These are phyloP conservation scores for Rhodosporidiobolus sp. DNA, from an alignment of 768 basidiomycete genomes.

Conservation along the genomic window DNA sequence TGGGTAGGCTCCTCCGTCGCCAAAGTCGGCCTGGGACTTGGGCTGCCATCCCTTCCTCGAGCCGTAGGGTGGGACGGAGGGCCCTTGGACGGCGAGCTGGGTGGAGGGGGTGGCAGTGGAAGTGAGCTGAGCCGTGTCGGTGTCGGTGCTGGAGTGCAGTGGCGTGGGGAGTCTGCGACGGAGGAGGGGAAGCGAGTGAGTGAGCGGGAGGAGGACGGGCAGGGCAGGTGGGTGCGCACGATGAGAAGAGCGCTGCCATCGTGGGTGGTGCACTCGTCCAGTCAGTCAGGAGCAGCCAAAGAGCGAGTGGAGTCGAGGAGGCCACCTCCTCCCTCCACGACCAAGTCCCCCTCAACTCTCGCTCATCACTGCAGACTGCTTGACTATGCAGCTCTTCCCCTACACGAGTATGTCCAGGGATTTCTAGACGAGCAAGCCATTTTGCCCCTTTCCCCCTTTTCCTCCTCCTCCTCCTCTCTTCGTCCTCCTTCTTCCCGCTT, in stretches of 20 bases:
- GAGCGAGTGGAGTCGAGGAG: too few relatives aligned
- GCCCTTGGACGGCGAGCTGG: neutral
- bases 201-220: too few relatives aligned
- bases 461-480: neutral
- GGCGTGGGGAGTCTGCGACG: constrained; percentile 32
- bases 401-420: too few relatives aligned
- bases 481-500: too few relatives aligned
- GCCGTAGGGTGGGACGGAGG: constrained; percentile 75
- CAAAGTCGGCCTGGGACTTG: constrained; percentile 74
- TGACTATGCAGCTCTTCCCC: too few relatives aligned
- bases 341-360: neutral
- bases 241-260: constrained; percentile 28
- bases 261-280: neutral
- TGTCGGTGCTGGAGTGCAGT: constrained; percentile 11
- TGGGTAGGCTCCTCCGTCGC: constrained; percentile 58
- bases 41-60: constrained; percentile 84
- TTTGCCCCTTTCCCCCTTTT: neutral
- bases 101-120: neutral
- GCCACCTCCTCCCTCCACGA: neutral
- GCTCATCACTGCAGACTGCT: neutral
- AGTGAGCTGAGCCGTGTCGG: neutral
- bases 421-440: neutral
- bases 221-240: neutral
- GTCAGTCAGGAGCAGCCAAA: neutral
- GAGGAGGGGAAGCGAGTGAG: neutral